phyloP scores from a whole-genome alignment of 2,329 filamentous ascomycete species.

The Penicillium expansum region DNA sequence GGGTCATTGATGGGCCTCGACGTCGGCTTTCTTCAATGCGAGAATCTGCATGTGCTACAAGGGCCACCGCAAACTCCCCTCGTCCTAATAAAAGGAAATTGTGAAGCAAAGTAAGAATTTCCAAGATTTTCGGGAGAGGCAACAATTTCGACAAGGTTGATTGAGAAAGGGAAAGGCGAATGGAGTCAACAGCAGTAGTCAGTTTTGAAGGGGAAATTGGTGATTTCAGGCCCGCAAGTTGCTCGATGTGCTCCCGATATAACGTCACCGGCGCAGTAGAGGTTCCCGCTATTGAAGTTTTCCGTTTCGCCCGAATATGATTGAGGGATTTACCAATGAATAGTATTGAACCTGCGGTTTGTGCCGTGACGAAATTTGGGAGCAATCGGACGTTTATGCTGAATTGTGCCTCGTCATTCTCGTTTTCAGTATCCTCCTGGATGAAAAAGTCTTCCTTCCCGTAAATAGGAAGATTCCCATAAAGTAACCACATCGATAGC shows the following conservation, averaged over 20 bases:
- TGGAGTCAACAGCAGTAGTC: slow-evolving; percentile 68
- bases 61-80: slow-evolving; percentile 84
- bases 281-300: slow-evolving; percentile 32
- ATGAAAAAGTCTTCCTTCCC: slow-evolving; percentile 88
- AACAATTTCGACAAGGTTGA: slow-evolving; percentile 80
- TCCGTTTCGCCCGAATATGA: slow-evolving; percentile 63
- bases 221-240: slow-evolving; percentile 66
- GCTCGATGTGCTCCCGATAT: slow-evolving; percentile 45
- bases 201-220: slow-evolving; percentile 73
- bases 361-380: slow-evolving; percentile 73
- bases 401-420: slow-evolving; percentile 54
- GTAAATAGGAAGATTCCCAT: slow-evolving; percentile 75
- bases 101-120: slow-evolving; percentile 72
- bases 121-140: slow-evolving; percentile 71
- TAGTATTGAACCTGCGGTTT: slow-evolving; percentile 77
- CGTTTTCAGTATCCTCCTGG: slow-evolving; percentile 43
- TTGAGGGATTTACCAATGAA: slow-evolving; percentile 89
- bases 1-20: slow-evolving; percentile 55
- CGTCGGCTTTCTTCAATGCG: slow-evolving; percentile 68
- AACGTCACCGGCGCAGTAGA: slow-evolving; percentile 57
- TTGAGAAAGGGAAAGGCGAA: slow-evolving; percentile 77
- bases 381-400: slow-evolving; percentile 59
- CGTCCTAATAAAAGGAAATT: slow-evolving; percentile 84
- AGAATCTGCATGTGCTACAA: slow-evolving; percentile 82
- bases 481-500: slow-evolving; percentile 84